These are phyloP conservation scores for Chrysoporthe cubensis DNA, from an alignment of 2,329 filamentous ascomycete species.

Conservation along the genomic window DNA sequence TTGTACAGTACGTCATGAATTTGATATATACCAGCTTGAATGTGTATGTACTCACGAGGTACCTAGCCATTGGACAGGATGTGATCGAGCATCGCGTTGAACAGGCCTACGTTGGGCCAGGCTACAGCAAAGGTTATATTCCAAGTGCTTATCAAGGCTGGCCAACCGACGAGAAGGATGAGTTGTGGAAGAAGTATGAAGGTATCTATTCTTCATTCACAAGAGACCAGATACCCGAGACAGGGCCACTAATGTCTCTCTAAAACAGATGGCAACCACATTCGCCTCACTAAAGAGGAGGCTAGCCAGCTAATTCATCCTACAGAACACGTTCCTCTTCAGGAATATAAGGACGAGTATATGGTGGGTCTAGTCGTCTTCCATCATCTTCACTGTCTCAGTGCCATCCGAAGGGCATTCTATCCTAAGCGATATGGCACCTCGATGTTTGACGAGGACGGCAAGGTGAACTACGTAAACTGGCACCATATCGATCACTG, in stretches of 20 bases:
- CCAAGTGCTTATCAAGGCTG: constrained; percentile 20
- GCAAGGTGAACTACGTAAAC: constrained; percentile 14
- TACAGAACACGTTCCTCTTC: constrained; percentile 16
- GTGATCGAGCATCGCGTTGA: constrained; percentile 16
- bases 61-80: constrained; percentile 15
- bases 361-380: constrained; percentile 19
- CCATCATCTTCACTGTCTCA: constrained; percentile 21
- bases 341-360: constrained; percentile 19
- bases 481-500: constrained; percentile 24
- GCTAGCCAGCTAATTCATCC: constrained; percentile 1
- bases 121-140: constrained; percentile 8
- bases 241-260: constrained; percentile 25
- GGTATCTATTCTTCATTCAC: not conserved
- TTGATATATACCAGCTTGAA: not conserved
- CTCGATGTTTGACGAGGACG: constrained; percentile 14
- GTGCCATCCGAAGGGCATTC: constrained; percentile 11
- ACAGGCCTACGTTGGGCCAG: constrained; percentile 17
- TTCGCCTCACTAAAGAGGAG: constrained; percentile 14
- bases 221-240: not conserved
- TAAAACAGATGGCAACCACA: constrained; percentile 13
- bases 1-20: constrained; percentile 11
- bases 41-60: not conserved
- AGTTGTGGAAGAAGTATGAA: constrained; percentile 21
- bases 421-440: constrained; percentile 19
- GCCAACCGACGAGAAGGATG: constrained; percentile 18